phyloP scores from a whole-genome alignment of 2,329 filamentous ascomycete species.

The Madurella fahalii region DNA sequence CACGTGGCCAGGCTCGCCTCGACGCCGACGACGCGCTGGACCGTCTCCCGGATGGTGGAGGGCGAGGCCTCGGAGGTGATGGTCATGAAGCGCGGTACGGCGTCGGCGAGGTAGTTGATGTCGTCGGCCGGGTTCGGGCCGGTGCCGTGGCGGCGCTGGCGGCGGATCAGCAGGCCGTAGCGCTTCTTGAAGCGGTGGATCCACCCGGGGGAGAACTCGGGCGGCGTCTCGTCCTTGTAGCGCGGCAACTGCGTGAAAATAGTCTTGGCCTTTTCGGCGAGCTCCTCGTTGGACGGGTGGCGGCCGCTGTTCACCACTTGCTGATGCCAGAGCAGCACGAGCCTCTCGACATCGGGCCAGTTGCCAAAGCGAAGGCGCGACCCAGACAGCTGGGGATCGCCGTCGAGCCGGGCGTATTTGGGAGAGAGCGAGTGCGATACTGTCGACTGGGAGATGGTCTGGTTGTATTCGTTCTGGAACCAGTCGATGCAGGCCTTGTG shows the following conservation, averaged over 20 bases:
- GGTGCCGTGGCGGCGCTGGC: slow-evolving; percentile 51
- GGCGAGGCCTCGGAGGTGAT: slow-evolving; percentile 57
- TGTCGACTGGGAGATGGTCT: slow-evolving; percentile 59
- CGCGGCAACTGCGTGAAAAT: slow-evolving; percentile 57
- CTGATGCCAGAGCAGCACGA: slow-evolving; percentile 54
- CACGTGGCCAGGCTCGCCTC: slow-evolving; percentile 51
- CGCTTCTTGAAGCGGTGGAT: slow-evolving; percentile 63
- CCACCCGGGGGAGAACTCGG: slow-evolving; percentile 61
- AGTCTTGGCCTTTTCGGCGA: slow-evolving; percentile 57
- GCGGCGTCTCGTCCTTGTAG: slow-evolving; percentile 56
- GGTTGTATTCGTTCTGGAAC: slow-evolving; percentile 56
- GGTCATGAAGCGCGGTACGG: slow-evolving; percentile 56
- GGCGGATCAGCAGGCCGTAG: slow-evolving; percentile 54
- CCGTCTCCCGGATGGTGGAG: slow-evolving; percentile 54
- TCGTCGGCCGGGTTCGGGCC: slow-evolving; percentile 50
- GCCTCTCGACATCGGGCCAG: slow-evolving; percentile 60
- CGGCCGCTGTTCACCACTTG: slow-evolving; percentile 49
- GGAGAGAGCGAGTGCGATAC: slow-evolving; percentile 59
- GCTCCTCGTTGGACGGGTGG: slow-evolving; percentile 58
- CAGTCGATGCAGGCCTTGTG: slow-evolving; percentile 62
- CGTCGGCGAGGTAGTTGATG: slow-evolving; percentile 57
- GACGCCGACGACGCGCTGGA: slow-evolving; percentile 52
- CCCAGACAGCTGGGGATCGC: slow-evolving; percentile 58
- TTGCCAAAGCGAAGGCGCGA: slow-evolving; percentile 60
- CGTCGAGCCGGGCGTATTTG: slow-evolving; percentile 59